Conservation (phyloP, 805 yeast genomes). For the Kodamaea nitidulidarum region DNA sequence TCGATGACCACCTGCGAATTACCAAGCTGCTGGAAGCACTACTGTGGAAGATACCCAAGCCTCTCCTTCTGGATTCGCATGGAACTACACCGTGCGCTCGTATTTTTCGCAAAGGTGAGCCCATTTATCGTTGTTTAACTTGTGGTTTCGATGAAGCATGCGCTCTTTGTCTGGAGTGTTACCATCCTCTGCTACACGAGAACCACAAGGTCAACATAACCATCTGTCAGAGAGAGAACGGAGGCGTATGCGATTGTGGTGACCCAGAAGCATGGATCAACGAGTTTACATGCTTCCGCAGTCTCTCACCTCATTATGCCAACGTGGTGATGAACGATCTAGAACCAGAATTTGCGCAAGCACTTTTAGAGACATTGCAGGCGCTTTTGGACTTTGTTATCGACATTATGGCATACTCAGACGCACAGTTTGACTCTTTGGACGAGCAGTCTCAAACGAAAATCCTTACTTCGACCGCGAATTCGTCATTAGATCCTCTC, state of each 20-base stretch:
- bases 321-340: slow-evolving; percentile 17
- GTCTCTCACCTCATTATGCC: not conserved
- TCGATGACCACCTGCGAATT: slow-evolving; percentile 20
- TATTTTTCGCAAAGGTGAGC: slow-evolving; percentile 72
- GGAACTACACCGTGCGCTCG: slow-evolving; percentile 69
- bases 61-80: slow-evolving; percentile 33
- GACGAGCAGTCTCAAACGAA: not conserved
- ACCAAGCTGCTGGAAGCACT: slow-evolving; percentile 5
- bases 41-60: not conserved
- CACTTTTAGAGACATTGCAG: slow-evolving; percentile 42
- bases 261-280: slow-evolving; percentile 79
- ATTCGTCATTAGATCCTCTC: not conserved
- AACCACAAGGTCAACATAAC: slow-evolving; percentile 69
- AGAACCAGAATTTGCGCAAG: slow-evolving; percentile 40
- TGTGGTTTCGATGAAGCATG: slow-evolving; percentile 81
- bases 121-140: slow-evolving; percentile 71
- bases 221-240: slow-evolving; percentile 62
- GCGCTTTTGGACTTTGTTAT: slow-evolving; percentile 54
- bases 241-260: slow-evolving; percentile 88
- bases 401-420: slow-evolving; percentile 54
- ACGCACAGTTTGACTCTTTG: slow-evolving; percentile 29
- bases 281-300: slow-evolving; percentile 45
- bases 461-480: not conserved
- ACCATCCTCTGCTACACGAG: slow-evolving; percentile 59
- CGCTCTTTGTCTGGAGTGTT: slow-evolving; percentile 78